phyloP scores from a whole-genome alignment of 2,329 filamentous ascomycete species.

The Fusarium odoratissimum region DNA sequence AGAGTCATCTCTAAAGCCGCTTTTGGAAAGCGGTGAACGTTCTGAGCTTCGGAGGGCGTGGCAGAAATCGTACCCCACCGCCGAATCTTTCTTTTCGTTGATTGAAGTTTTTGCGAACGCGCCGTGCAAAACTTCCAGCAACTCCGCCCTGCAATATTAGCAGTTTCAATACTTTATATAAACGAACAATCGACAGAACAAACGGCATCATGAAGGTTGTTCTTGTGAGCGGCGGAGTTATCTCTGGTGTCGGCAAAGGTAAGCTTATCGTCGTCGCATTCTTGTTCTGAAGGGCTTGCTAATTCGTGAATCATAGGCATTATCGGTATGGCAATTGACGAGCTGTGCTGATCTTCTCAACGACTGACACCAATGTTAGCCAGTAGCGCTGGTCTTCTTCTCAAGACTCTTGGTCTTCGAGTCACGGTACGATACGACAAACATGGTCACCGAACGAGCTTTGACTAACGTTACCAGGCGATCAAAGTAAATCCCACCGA shows the following conservation, averaged over 20 bases:
- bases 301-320: slow-evolving; percentile 20
- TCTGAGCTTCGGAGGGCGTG: slow-evolving; percentile 1
- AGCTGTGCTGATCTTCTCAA: background rate
- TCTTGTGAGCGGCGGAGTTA: slow-evolving; percentile 38
- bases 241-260: slow-evolving; percentile 38
- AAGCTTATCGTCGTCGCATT: slow-evolving; percentile 2
- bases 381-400: slow-evolving; percentile 70
- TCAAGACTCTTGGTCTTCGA: slow-evolving; percentile 84
- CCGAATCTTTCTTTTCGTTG: slow-evolving; percentile 20
- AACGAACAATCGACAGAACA: slow-evolving; percentile 4
- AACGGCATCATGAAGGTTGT: slow-evolving; percentile 32
- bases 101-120: slow-evolving; percentile 26
- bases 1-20: background rate
- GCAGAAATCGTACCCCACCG: slow-evolving; percentile 35
- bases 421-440: slow-evolving; percentile 58
- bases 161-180: background rate
- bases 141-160: slow-evolving; percentile 5
- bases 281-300: slow-evolving; percentile 2
- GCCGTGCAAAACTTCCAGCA: slow-evolving; percentile 13
- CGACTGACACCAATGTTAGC: slow-evolving; percentile 26
- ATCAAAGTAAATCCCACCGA: slow-evolving; percentile 23
- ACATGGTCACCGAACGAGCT: background rate
- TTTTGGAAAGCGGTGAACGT: background rate
- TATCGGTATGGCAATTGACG: slow-evolving; percentile 17
- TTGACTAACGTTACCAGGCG: slow-evolving; percentile 36